Evolutionary conservation across 352 stramenopile species (phyloP).

Genomic region (Globisporangium nunn): DNA sequence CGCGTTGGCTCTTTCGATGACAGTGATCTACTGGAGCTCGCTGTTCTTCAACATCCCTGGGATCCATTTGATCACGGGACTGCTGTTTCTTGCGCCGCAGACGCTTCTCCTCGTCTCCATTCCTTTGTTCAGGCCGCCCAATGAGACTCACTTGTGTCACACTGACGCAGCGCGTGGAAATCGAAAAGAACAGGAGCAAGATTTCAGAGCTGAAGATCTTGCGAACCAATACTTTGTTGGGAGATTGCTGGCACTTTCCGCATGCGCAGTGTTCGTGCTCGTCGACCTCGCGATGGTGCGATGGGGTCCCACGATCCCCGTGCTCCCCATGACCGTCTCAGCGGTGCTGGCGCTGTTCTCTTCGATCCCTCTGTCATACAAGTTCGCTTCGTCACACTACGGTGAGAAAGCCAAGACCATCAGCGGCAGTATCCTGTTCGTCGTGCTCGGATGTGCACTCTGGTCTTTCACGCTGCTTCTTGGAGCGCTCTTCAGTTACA

Average conservation of each 20-base stretch:
- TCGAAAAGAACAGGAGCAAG: not conserved
- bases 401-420: conserved; percentile 22
- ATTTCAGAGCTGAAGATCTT: conserved; percentile 15
- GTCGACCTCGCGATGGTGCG: conserved; percentile 41
- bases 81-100: conserved; percentile 37
- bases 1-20: conserved; percentile 30
- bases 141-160: not conserved
- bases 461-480: conserved; percentile 57
- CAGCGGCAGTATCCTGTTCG: conserved; percentile 39
- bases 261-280: conserved; percentile 38
- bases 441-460: conserved; percentile 40
- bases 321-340: conserved; percentile 38
- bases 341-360: conserved; percentile 42
- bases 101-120: conserved; percentile 31
- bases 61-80: conserved; percentile 33
- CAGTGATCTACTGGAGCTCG: conserved; percentile 37
- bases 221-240: conserved; percentile 33
- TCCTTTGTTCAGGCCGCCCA: conserved; percentile 22
- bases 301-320: conserved; percentile 32
- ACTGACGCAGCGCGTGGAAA: not conserved
- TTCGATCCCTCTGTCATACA: conserved; percentile 46
- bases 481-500: conserved; percentile 34
- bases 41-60: conserved; percentile 37
- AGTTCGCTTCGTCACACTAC: conserved; percentile 24
- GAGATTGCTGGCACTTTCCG: conserved; percentile 27